Conservation (phyloP, 2,329 filamentous ascomycete species). For the Verticillium nonalfalfae region DNA sequence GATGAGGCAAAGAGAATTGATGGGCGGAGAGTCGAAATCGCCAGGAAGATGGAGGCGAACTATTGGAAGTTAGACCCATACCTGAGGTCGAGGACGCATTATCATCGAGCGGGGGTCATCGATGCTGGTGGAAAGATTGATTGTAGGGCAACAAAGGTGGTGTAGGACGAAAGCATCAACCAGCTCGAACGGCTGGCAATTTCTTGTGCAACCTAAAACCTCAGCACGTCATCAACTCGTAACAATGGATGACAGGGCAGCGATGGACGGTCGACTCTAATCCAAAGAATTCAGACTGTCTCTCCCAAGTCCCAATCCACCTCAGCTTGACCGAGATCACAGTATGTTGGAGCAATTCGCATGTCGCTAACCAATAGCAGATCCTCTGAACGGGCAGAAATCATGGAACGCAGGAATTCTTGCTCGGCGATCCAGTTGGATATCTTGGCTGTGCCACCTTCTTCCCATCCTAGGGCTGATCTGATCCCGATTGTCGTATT, state of each 20-base stretch:
- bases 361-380: background rate
- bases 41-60: constrained; percentile 46
- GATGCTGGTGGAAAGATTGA: background rate
- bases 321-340: background rate
- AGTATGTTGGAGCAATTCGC: background rate
- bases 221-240: too few relatives aligned
- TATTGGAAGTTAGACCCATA: constrained; percentile 70
- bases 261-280: too few relatives aligned
- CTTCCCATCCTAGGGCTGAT: constrained; percentile 14
- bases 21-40: constrained; percentile 37
- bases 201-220: too few relatives aligned
- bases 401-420: constrained; percentile 1
- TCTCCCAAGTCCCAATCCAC: background rate
- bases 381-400: background rate
- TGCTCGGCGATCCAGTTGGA: constrained; percentile 9
- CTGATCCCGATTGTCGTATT: constrained; percentile 21
- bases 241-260: too few relatives aligned
- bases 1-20: constrained; percentile 12
- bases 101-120: background rate
- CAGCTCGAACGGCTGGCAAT: too few relatives aligned
- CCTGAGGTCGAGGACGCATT: constrained; percentile 38
- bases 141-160: background rate
- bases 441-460: constrained; percentile 1
- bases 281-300: too few relatives aligned
- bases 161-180: background rate